Evolutionary conservation across 139 green algal genomes (phyloP), one percentile per base, ranked within the genome.

Genomic region (Tetradesmus lagerheimii): DNA sequence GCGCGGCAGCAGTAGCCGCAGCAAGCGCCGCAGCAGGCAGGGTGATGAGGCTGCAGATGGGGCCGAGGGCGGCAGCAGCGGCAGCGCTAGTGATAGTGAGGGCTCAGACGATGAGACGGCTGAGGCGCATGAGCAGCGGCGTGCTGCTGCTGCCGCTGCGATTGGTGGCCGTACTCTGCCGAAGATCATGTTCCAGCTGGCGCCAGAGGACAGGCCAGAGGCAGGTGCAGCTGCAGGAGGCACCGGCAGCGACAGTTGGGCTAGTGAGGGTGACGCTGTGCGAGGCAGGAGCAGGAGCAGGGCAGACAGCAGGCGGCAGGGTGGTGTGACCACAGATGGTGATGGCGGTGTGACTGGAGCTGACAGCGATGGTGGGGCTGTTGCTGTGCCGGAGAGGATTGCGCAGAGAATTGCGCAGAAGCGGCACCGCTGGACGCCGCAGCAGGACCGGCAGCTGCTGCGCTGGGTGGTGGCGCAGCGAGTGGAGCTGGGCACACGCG

Each of bases 381-480:
- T 39, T 23, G 79, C 39, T 37, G 29, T 81, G 74, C 41, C 67
- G 75, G 41, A 20, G 39, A 27, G 85, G 4, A 71, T 45, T 47
- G 85, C 85, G 62, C 39, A 20, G 39, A 27, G 85, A 1, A 71
- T 45, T 47, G 85, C 85, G 62, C 39, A 15, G 29, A 89, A 57
- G 67, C 67, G 85, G 20, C 85, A 89, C 41, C 38, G 85, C 29
- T 89, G 85, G 85, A 89, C 71, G n/a, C 67, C 85, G 25, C 38
- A 89, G 67, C 41, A 89, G 71, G 85, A 89, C 71, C 25, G 71
- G 71, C 85, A 83, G 85, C 71, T 89, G 71, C 85, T 89, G 66
- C 57, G 20, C 15, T 82, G 67, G 67, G 67, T 83, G 67, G 41
- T 89, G 71, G 67, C 47, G n/a, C 43, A 89, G 31, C 39, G 85